Conservation (phyloP, 106 monocot species). For the Acorus gramineus region DNA sequence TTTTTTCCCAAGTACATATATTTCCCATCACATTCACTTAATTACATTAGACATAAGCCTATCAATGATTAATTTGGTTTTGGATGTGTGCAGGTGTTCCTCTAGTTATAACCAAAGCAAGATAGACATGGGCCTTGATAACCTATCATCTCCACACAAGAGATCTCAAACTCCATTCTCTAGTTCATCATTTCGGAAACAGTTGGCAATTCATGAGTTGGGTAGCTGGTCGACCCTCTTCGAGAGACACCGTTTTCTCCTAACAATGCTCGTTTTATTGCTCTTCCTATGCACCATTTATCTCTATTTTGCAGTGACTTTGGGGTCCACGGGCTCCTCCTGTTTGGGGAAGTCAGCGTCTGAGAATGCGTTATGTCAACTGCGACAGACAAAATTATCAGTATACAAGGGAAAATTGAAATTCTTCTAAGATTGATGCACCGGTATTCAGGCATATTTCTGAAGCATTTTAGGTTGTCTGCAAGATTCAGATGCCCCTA, state of each 20-base stretch:
- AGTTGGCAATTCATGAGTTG: neutral
- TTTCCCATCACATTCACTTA: too few relatives aligned
- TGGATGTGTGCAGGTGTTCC: too few relatives aligned
- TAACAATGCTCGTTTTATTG: conserved; percentile 13
- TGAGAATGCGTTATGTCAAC: conserved; percentile 4
- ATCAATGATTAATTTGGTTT: too few relatives aligned
- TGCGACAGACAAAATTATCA: conserved; percentile 2
- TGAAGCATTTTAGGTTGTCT: too few relatives aligned
- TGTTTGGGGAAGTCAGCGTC: conserved; percentile 8
- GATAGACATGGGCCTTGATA: conserved; percentile 12
- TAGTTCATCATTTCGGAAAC: conserved; percentile 7
- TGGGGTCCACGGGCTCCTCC: conserved; percentile 1
- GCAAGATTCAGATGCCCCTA: neutral
- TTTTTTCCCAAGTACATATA: too few relatives aligned
- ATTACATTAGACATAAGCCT: too few relatives aligned
- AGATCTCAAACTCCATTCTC: conserved; percentile 9
- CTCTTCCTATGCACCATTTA: conserved; percentile 19
- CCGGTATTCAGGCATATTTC: too few relatives aligned
- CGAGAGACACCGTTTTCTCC: conserved; percentile 18
- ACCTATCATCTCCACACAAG: conserved; percentile 13
- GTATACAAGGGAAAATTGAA: conserved; percentile 9
- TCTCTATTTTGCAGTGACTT: conserved; percentile 27
- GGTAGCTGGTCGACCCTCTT: conserved; percentile 13
- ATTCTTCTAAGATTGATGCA: neutral
- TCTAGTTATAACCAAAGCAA: too few relatives aligned